Evolutionary conservation across 2,329 filamentous ascomycete species (phyloP).

Genomic region (Clonostachys byssicola): DNA sequence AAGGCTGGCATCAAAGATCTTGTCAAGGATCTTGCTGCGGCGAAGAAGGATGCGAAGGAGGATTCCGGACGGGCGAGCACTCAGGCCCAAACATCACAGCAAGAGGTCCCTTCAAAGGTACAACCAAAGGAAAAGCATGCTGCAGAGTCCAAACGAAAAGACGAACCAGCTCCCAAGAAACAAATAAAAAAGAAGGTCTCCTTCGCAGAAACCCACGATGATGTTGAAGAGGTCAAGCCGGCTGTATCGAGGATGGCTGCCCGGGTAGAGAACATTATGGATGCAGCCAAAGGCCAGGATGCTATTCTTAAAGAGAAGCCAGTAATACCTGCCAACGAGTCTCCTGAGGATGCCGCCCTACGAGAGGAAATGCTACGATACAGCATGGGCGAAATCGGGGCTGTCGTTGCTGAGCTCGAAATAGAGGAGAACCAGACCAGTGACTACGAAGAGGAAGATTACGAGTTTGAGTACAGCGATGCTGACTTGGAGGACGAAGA

Average conservation of each 20-base stretch:
- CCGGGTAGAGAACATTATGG: slow-evolving; percentile 52
- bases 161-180: background rate
- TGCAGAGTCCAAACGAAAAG: background rate
- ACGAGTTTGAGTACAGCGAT: slow-evolving; percentile 47
- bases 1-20: slow-evolving; percentile 67
- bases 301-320: slow-evolving; percentile 32
- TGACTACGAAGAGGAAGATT: slow-evolving; percentile 37
- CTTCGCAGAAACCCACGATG: slow-evolving; percentile 42
- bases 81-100: background rate
- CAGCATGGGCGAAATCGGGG: slow-evolving; percentile 80
- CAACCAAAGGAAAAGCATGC: too few relatives aligned
- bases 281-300: slow-evolving; percentile 51
- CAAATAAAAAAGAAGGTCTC: slow-evolving; percentile 53
- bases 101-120: background rate
- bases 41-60: background rate
- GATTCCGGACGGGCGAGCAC: background rate
- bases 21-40: slow-evolving; percentile 6
- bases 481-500: slow-evolving; percentile 47
- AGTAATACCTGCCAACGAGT: slow-evolving; percentile 70
- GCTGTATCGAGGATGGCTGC: slow-evolving; percentile 34
- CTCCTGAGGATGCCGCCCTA: slow-evolving; percentile 72
- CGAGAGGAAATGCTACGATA: slow-evolving; percentile 90
- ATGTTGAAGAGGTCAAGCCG: slow-evolving; percentile 29
- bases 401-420: slow-evolving; percentile 88
- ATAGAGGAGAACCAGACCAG: slow-evolving; percentile 62